Base-by-base conservation (phyloP, 768 basidiomycete species). In the Termitomyces bulborhizus region DNA sequence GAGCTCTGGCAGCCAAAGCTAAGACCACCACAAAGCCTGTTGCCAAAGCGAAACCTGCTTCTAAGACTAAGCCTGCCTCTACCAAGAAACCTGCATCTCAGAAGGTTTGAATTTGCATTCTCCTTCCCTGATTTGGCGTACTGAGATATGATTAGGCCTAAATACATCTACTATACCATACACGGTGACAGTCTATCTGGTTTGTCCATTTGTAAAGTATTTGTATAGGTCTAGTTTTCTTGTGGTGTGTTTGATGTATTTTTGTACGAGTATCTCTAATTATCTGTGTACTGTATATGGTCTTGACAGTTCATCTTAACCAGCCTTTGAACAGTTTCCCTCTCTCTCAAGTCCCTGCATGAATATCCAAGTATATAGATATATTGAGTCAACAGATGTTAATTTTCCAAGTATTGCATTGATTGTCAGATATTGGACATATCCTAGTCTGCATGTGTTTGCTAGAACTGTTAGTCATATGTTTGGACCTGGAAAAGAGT, bases 31-130 rank as follows among this genome's bases (percentile, higher is more conserved):
- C 67, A 15, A 59, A 55, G 15, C 15, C 49, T 51, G 48, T 57
- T 27, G 53, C 62, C n/a, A 63, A 63, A 36, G 49, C 60, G 71
- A 45, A 70, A 9, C 58, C 69, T 13, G 61, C 71, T 6, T 56
- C 75, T 27, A 66, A 68, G 60, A 59, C 65, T 29, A 71, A 65
- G 53, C 65, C 62, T 24, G 52, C 59, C 37, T 56, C 60, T 12
- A 52, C 56, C 6, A 65, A 64, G 57, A 65, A 67, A 55, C 60
- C 57, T 24, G 55, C 56, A 21, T 62, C 62, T 21, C 60, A 59
- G 54, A 65, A 62, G 58, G 63, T 66, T 16, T 16, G 54, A 36
- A 34, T 48, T 29, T 37, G 3, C 41, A 43, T 42, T 15, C 6
- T 46, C 4, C 7, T 31, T 15, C 16, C 31, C 13, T 31, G 5